Conservation (phyloP, 495 filamentous ascomycete genomes). For the Penicillium mononematosum region DNA sequence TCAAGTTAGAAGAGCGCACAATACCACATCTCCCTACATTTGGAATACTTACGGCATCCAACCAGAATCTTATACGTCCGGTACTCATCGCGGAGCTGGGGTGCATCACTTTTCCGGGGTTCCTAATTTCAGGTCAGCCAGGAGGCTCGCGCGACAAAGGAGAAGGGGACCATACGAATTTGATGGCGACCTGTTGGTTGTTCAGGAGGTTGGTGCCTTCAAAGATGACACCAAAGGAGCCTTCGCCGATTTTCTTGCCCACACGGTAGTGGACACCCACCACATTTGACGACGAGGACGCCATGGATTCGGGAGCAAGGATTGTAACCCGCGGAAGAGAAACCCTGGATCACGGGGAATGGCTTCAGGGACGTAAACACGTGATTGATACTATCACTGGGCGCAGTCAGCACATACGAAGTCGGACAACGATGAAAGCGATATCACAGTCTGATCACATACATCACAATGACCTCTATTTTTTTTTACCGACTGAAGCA, state of each 20-base stretch:
- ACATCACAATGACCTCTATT: conserved; percentile 19
- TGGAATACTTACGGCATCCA: conserved; percentile 85
- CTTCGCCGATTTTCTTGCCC: conserved; percentile 99
- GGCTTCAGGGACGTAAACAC: conserved; percentile 32
- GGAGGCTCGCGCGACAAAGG: not conserved
- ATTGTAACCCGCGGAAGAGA: conserved; percentile 18
- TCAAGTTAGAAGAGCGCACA: conserved; percentile 20
- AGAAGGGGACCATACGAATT: conserved; percentile 72
- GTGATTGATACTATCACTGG: conserved; percentile 27
- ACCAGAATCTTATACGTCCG: conserved; percentile 99
- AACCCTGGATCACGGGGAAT: conserved; percentile 27
- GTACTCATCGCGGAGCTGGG: conserved; percentile 97
- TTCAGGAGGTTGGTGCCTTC: conserved; percentile 98
- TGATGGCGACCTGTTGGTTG: conserved; percentile 99
- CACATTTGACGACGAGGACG: conserved; percentile 94
- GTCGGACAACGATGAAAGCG: not conserved
- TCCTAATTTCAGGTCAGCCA: conserved; percentile 57
- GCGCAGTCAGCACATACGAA: conserved; percentile 22
- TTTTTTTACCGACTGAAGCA: conserved; percentile 13
- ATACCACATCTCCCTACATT: not conserved
- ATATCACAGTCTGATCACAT: conserved; percentile 13
- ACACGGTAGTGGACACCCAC: conserved; percentile 99
- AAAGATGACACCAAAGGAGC: conserved; percentile 98
- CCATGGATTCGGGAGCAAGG: conserved; percentile 54
- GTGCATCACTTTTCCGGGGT: conserved; percentile 97